Conservation (phyloP, 1,284 basidiomycete genomes). For the Heterobasidion occidentale region DNA sequence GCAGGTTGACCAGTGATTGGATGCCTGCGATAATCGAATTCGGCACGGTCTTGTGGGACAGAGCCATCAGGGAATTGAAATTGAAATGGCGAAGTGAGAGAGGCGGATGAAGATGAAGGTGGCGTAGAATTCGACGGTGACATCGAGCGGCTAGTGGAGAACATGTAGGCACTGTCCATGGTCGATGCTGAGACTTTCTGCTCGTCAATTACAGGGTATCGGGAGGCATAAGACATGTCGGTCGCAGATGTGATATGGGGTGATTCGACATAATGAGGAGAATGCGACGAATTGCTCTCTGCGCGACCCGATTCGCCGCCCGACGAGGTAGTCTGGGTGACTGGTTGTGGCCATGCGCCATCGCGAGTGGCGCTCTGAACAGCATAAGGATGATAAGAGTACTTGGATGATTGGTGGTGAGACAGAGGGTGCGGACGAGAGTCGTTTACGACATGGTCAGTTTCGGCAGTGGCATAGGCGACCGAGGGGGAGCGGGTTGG, state of each 20-base stretch:
- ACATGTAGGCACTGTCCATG: constrained; percentile 51
- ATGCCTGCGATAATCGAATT: constrained; percentile 58
- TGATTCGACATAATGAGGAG: constrained; percentile 48
- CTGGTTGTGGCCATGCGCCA: constrained; percentile 37
- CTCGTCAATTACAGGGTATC: constrained; percentile 47
- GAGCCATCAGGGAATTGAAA: constrained; percentile 50
- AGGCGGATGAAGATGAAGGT: constrained; percentile 55
- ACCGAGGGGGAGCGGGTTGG: constrained; percentile 15
- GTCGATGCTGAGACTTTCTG: constrained; percentile 51
- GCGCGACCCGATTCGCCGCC: constrained; percentile 34
- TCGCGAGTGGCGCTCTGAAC: constrained; percentile 44
- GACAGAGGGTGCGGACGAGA: constrained; percentile 9
- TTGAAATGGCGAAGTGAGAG: constrained; percentile 55
- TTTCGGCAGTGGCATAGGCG: constrained; percentile 13
- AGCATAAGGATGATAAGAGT: constrained; percentile 44
- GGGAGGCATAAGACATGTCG: constrained; percentile 44
- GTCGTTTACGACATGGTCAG: constrained; percentile 7
- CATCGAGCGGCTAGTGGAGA: constrained; percentile 60
- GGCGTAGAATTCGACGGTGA: constrained; percentile 61
- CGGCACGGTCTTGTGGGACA: constrained; percentile 45
- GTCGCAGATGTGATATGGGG: constrained; percentile 45
- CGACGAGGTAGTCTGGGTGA: constrained; percentile 36
- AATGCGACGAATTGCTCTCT: constrained; percentile 38
- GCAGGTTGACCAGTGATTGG: constrained; percentile 30
- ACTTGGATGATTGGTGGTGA: constrained; percentile 37